Percentiles rank a stretch among this genome's conserved stretches.
phyloP scores from a whole-genome alignment of 208 protist genomes.

The Porcisia hertigi region DNA sequence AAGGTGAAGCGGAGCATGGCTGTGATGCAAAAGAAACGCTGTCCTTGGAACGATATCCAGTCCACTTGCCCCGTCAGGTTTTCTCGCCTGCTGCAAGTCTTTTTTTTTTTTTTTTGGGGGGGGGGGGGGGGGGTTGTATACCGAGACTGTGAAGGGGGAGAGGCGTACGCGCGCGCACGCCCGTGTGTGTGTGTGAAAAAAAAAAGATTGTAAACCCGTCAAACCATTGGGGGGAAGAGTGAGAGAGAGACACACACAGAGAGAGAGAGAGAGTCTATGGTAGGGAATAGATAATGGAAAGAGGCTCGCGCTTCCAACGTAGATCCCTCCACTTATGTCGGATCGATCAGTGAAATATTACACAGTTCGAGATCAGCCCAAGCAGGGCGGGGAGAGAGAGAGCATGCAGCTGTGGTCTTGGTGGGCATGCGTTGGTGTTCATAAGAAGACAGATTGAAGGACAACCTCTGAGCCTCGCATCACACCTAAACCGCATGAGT shows the following conservation, averaged over 20 bases:
- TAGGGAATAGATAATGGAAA: too few relatives aligned
- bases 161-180: too few relatives aligned
- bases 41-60: not conserved
- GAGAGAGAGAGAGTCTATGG: not conserved
- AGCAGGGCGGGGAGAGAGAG: too few relatives aligned
- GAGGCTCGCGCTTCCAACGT: too few relatives aligned
- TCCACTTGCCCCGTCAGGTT: not conserved
- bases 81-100: too few relatives aligned
- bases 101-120: not conserved
- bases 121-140: not conserved
- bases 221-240: not conserved
- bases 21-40: not conserved
- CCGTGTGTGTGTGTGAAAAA: not conserved
- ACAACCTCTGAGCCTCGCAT: too few relatives aligned
- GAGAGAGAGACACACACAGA: not conserved
- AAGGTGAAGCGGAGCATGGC: slow-evolving; percentile 13
- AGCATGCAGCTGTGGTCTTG: not conserved
- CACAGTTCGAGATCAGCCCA: not conserved
- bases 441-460: not conserved
- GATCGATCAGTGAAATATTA: too few relatives aligned
- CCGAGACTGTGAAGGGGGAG: not conserved
- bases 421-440: not conserved
- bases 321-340: too few relatives aligned
- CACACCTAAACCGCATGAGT: too few relatives aligned
- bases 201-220: not conserved